These are phyloP conservation scores for Dianthus caryophyllus DNA, from an alignment of 148 eudicot species.

Conservation along the genomic window DNA sequence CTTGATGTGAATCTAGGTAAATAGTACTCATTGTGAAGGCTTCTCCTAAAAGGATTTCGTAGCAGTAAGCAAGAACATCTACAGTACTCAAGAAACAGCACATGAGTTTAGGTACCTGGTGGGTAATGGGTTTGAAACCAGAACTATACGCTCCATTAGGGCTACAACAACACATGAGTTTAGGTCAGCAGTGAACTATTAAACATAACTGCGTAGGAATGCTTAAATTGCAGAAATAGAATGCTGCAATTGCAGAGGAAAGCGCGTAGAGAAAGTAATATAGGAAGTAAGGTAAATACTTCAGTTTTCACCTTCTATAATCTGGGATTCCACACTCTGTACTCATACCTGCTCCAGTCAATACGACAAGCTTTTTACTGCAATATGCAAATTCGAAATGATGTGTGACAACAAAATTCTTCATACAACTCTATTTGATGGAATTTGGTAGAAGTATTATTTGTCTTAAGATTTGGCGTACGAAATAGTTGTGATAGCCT, in stretches of 20 bases:
- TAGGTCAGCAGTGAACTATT: constrained; percentile 9
- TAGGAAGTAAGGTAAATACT: background rate
- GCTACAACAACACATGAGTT: constrained; percentile 44
- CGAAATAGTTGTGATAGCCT: background rate
- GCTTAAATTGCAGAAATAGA: background rate
- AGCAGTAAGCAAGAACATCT: constrained; percentile 1
- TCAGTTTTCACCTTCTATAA: constrained; percentile 66
- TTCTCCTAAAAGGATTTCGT: background rate
- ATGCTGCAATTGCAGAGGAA: background rate
- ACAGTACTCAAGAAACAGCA: constrained; percentile 20
- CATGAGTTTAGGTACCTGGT: constrained; percentile 83
- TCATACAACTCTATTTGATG: background rate
- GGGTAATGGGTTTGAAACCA: constrained; percentile 92
- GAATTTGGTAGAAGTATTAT: background rate
- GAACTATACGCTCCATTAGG: constrained; percentile 98
- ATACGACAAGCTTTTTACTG: constrained; percentile 75
- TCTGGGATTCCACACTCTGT: constrained; percentile 97
- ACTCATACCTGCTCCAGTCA: constrained; percentile 98
- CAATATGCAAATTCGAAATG: constrained; percentile 17
- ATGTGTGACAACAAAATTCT: constrained; percentile 2
- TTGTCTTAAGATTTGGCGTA: background rate
- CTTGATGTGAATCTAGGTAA: background rate
- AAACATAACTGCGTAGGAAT: background rate
- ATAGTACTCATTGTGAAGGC: background rate
- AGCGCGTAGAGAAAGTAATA: background rate